A percentile compares a stretch with the other conserved stretches of the same genome.
These are phyloP conservation scores for Beta corolliflora DNA, from an alignment of 179 eudicot genomes.

Conservation along the genomic window DNA sequence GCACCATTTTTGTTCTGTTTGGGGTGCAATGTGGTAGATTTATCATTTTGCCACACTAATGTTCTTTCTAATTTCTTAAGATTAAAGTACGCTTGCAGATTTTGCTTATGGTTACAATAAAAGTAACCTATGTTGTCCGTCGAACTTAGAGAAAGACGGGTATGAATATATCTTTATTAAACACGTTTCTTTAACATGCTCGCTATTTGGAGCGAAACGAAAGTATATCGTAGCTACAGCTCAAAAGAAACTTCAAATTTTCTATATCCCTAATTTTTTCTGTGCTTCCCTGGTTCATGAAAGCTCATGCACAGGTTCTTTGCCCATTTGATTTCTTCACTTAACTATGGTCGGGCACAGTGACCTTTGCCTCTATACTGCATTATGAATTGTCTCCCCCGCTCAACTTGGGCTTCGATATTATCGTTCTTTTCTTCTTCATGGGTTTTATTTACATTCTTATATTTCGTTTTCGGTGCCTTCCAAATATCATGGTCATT, in stretches of 20 bases:
- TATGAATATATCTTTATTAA: background rate
- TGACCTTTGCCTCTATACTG: background rate
- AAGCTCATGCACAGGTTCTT: background rate
- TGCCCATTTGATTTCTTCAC: background rate
- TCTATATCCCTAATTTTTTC: background rate
- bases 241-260: background rate
- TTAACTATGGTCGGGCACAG: background rate
- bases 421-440: background rate
- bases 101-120: background rate
- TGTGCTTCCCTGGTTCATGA: background rate
- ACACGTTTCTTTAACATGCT: too few species aligned
- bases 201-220: background rate
- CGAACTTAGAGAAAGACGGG: background rate
- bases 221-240: background rate
- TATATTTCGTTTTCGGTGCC: too few species aligned
- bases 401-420: background rate
- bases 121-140: background rate
- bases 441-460: too few species aligned
- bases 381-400: background rate
- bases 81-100: background rate
- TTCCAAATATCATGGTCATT: too few species aligned
- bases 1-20: background rate
- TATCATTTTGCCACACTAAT: background rate
- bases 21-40: background rate
- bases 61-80: background rate